Evolutionary conservation across 169 alveolate genomes (phyloP), one percentile per base, ranked within the genome.

Genomic region (Cyclospora cayetanensis): DNA sequence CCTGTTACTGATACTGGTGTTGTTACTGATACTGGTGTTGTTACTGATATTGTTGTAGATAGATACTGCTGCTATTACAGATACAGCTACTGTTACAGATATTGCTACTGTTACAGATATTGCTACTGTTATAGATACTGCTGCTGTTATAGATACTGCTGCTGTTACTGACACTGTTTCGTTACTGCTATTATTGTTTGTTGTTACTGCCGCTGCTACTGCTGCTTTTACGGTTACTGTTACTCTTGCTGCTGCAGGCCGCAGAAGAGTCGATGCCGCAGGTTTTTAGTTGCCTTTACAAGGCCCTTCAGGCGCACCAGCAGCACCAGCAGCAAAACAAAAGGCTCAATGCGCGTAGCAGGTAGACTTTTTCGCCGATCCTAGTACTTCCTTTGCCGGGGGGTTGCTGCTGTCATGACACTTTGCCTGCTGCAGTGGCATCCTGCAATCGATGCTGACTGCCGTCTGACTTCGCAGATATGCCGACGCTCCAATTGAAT

Each of bases 281-380:
- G 4, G 25, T 31, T 4, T 55, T 55, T 55, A 31, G 27, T 3
- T 25, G 20, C 3, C 70, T 55, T 3, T 12, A 55, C 25, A 9
- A 12, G 20, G 70, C 70, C 3, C 27, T 55, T 9, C 7, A 46
- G 15, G 7, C 7, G 55, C 55, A 46, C 22, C 70, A 55, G 29
- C 70, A 55, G n/a, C 70, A 55, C 35, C 70, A 55, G 70, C 70
- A 55, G n/a, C n/a, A n/a, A n/a, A n/a, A n/a, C n/a, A n/a, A n/a
- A n/a, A n/a, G n/a, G n/a, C n/a, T n/a, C n/a, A n/a, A n/a, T n/a
- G n/a, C n/a, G n/a, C n/a, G n/a, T n/a, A n/a, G n/a, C n/a, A n/a
- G n/a, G n/a, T n/a, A n/a, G n/a, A n/a, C n/a, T n/a, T n/a, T n/a
- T n/a, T n/a, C n/a, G n/a, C n/a, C n/a, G n/a, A n/a, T n/a, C n/a